Base-by-base conservation (phyloP, 352 stramenopile species). In the Discostella stelligera region DNA sequence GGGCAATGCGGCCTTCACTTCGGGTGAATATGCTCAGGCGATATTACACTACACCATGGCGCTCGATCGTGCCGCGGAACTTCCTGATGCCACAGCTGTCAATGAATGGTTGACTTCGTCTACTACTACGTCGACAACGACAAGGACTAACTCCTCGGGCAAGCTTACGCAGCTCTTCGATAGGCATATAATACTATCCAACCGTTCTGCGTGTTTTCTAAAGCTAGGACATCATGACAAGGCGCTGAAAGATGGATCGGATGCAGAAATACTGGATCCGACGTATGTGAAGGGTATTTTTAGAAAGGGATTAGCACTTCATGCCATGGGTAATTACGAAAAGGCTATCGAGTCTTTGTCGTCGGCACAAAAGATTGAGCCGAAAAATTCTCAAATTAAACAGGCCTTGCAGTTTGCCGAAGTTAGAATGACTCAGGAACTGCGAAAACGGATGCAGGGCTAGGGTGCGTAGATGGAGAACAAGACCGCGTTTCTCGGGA, bases 361-460 rank as follows among this genome's bases (percentile, higher is more conserved):
- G 39, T 52, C 88, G 66, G 89, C 89, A 13, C 77, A 88, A 23
- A 91, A 91, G 62, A 39, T 94, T 11, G 91, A 95, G 69, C 91
- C 89, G 0, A 93, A 94, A 30, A 95, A 95, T 79, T 87, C 93
- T 60, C 89, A 94, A 73, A 93, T 94, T 49, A 92, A 93, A 58
- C 85, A 95, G 66, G 89, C 91, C 4, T 66, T 94, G 66, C 71
- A 88, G 66, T 95, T 95, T 85, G 89, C 88, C 1, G 91, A 95
- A 80, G 77, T 95, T 2, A 83, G 88, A 66, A 85, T 94, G 79
- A 81, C 83, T 18, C 84, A 92, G 72, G 88, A 94, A 70, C 73
- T 87, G 52, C 74, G 84, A 59, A 92, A 91, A 63, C 74, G 86
- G 13, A 85, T 85, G 77, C 49, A 77, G 21, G 55, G 56, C 4